These are phyloP conservation scores for Lolium perenne DNA, from an alignment of 176 grass and related monocot genomes.

Conservation along the genomic window DNA sequence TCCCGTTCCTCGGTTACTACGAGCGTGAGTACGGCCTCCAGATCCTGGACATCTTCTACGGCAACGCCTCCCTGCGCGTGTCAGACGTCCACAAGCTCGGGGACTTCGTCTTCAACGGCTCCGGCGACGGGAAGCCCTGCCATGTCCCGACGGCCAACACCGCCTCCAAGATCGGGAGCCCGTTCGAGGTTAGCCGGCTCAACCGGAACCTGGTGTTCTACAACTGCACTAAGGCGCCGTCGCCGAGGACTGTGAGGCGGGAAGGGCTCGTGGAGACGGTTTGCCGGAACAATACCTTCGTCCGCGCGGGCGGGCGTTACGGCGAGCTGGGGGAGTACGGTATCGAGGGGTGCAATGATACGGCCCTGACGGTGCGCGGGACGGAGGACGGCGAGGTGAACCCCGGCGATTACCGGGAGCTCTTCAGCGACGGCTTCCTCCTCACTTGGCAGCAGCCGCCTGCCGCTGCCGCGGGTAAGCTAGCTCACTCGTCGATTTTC, in stretches of 20 bases:
- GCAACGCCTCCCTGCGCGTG: conserved; percentile 3
- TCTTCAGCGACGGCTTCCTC: conserved; percentile 5
- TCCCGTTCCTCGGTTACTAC: neutral
- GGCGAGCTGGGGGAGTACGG: too few species aligned
- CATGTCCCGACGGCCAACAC: neutral
- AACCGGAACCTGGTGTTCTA: conserved; percentile 50
- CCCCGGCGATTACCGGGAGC: neutral
- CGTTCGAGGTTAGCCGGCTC: neutral
- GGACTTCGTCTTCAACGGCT: rapidly evolving
- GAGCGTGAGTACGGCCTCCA: rapidly evolving
- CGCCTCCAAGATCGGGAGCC: neutral
- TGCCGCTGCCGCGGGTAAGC: neutral
- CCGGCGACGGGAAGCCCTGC: neutral
- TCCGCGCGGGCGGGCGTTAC: neutral
- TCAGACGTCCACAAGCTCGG: neutral
- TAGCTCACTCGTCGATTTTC: neutral
- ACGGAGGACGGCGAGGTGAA: too few species aligned
- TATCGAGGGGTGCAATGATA: too few species aligned
- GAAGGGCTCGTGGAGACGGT: neutral
- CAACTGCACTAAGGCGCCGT: neutral
- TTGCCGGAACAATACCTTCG: neutral
- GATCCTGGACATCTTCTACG: conserved; percentile 36
- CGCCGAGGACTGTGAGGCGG: rapidly evolving
- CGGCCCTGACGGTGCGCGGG: too few species aligned
- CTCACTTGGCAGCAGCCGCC: conserved; percentile 13